phyloP scores from a whole-genome alignment of 805 yeast genomes.

The Candida nitratophila region DNA sequence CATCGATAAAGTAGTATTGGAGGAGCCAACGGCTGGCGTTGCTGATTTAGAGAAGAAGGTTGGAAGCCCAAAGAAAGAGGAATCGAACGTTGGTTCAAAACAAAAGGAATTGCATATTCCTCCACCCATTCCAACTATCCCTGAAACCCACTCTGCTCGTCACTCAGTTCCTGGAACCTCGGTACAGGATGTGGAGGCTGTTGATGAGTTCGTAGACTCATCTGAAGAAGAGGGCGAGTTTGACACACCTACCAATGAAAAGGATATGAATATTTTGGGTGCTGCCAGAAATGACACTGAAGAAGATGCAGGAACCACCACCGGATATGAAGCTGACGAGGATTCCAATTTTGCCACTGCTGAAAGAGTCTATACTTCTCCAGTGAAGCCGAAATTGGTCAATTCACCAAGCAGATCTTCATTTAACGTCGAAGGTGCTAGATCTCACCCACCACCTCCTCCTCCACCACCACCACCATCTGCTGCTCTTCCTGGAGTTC shows the following conservation, averaged over 20 bases:
- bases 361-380: conserved; percentile 3
- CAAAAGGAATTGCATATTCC: no score
- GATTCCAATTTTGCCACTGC: conserved; percentile 28
- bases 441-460: conserved; percentile 3
- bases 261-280: background rate
- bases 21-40: no score
- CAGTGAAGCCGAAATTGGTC: conserved; percentile 2
- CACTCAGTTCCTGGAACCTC: background rate
- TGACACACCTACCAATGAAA: conserved; percentile 2
- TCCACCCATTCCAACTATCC: background rate
- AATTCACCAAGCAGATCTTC: conserved; percentile 3
- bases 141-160: background rate
- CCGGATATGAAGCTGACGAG: conserved; percentile 72
- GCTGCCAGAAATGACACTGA: conserved; percentile 3
- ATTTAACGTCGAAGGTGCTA: no score
- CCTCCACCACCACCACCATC: conserved; percentile 7
- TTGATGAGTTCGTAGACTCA: conserved; percentile 2
- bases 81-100: no score
- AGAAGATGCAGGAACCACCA: conserved; percentile 16
- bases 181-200: background rate
- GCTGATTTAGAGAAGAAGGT: no score
- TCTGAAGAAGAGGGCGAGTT: conserved; percentile 7
- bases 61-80: no score
- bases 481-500: conserved; percentile 6
- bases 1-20: no score